Evolutionary conservation across 2,329 filamentous ascomycete species (phyloP), one percentile per base, ranked within the genome.

Genomic region (Cercospora beticola): DNA sequence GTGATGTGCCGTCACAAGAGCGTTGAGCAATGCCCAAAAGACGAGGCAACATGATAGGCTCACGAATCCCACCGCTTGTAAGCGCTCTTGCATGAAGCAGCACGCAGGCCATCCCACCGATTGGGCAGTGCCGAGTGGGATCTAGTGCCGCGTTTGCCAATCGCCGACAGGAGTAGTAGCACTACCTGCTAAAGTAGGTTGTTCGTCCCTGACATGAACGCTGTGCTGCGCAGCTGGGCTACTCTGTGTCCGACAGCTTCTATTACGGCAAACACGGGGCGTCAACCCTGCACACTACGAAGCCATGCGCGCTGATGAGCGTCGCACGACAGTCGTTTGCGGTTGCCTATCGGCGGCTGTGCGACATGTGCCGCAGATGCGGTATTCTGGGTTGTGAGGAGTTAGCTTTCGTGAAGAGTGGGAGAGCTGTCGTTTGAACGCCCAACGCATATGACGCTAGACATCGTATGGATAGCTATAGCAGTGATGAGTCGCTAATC

Each of bases 1-100:
- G 26, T 36, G 59, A 40, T 31, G 33, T 33, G 31, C 18, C 33
- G 58, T 40, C 23, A 62, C 59, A 62, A 58, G 54, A 30, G 26
- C 28, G 54, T 28, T 62, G 33, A n/a, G 59, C 59, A 43, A 14
- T 62, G 33, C 59, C 59, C 59, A 62, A 62, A 62, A 62, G 33
- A 46, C 6, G 59, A 62, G 59, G 59, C 59, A 43, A 28, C 5
- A 49, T 46, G 59, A 62, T 62, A 62, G 59, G 59, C 23, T 49
- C 30, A 28, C 23, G 14, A 14, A 23, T 14, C 26, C 14, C 16
- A 26, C 26, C 26, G 54, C 26, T 58, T 31, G 54, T 58, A 58
- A 31, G 54, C 54, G 54, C 54, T 58, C 54, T 30, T 31, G 54
- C 54, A 31, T 58, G 54, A 58, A 58, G 54, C 54, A 58, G 54